Percentiles rank a stretch among this genome's conserved stretches.
Conservation (phyloP, 805 yeast species). For the Tetrapisispora phaffii region DNA sequence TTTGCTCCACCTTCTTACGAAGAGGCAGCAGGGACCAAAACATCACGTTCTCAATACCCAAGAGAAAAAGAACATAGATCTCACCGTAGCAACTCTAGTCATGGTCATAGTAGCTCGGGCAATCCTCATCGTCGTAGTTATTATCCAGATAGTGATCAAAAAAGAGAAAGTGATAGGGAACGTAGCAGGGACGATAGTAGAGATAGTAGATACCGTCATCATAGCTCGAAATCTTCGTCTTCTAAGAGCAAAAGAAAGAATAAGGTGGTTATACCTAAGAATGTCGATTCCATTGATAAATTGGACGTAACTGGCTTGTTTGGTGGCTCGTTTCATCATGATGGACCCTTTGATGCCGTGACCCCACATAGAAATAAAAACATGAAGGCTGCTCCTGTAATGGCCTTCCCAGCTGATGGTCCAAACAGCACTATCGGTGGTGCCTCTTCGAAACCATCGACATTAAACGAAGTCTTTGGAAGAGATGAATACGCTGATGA, state of each 20-base stretch:
- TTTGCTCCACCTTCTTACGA: slow-evolving; percentile 16
- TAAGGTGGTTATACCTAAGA: slow-evolving; percentile 43
- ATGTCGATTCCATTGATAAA: slow-evolving; percentile 89
- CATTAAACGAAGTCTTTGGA: slow-evolving; percentile 74
- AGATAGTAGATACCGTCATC: slow-evolving; percentile 12
- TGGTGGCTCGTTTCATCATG: slow-evolving; percentile 95
- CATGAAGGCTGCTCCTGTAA: slow-evolving; percentile 77
- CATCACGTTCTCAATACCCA: slow-evolving; percentile 7
- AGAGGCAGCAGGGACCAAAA: slow-evolving; percentile 31
- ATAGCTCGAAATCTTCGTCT: slow-evolving; percentile 9
- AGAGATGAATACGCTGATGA: slow-evolving; percentile 39
- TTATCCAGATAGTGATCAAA: slow-evolving; percentile 6
- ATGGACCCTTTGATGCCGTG: slow-evolving; percentile 98
- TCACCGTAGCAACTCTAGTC: slow-evolving; percentile 4
- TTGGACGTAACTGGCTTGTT: slow-evolving; percentile 93
- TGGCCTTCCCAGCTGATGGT: slow-evolving; percentile 93
- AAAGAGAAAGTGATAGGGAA: slow-evolving; percentile 9
- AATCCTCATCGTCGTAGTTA: slow-evolving; percentile 8
- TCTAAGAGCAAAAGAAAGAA: slow-evolving; percentile 45
- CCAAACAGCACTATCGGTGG: slow-evolving; percentile 45
- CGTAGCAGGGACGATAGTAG: slow-evolving; percentile 14
- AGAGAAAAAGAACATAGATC: slow-evolving; percentile 8
- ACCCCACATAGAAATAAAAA: slow-evolving; percentile 90
- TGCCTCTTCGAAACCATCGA: slow-evolving; percentile 44
- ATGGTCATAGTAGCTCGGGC: background rate